Base-by-base conservation (phyloP, 1,284 basidiomycete genomes). In the Mycena sp. region DNA sequence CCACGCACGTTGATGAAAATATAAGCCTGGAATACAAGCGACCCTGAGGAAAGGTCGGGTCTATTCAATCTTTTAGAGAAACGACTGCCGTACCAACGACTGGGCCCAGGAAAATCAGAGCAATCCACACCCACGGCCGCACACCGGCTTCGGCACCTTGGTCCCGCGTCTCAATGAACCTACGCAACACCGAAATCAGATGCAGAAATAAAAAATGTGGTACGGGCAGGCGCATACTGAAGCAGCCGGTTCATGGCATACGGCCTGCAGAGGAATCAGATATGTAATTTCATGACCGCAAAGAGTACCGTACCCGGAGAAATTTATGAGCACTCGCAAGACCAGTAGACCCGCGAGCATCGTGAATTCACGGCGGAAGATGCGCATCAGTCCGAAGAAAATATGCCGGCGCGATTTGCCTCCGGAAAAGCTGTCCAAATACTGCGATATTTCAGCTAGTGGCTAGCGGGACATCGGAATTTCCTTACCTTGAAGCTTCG, bases 121-220 rank as follows among this genome's bases (percentile, higher is more conserved):
- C 59, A 48, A 93, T 86, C 92, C 93, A 94, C 25, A 93, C 86
- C 86, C 85, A 88, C 0, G 88, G 88, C 14, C 83, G 81, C 25
- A 88, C 77, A 3, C 74, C 75, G 1, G 82, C 80, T 16, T 77
- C 81, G 48, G 82, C 68, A 14, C 83, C 86, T 18, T 80, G 77
- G 14, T 84, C 86, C 18, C 80, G 77, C 1, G 77, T 82, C 76
- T 88, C 83, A 34, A 89, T 77, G 74, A 87, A 88, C 25, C 82
- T 84, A 38, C 10, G 38, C 22, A 25, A 25, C n/a, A 41, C 48
- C 39, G 25, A 50, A 54, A 10, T 60, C 7, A 56, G 61, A 63
- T 13, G 25, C 48, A 18, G 8, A 20, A 34, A 34, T 34, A 34
- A 34, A 34, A 34, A 34, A 34, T 25, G 30, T 9, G 34, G 20